These are phyloP conservation scores for Elsinoe australis DNA, from an alignment of 2,329 filamentous ascomycete genomes.

Conservation along the genomic window DNA sequence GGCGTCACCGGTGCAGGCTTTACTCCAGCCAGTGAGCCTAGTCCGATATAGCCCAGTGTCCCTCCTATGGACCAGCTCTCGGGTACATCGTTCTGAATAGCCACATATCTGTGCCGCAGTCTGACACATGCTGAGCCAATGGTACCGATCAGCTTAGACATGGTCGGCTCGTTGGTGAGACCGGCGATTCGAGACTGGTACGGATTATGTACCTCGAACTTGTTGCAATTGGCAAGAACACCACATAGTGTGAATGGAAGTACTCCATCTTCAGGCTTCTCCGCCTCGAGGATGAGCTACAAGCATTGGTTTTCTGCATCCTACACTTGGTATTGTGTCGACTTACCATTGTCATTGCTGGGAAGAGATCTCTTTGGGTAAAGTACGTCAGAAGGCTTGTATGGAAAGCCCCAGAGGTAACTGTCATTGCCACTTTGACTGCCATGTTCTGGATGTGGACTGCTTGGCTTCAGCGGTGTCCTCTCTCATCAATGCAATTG, in stretches of 20 bases:
- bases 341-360: slow-evolving; percentile 81
- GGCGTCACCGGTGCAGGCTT: slow-evolving; percentile 54
- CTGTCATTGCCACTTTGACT: slow-evolving; percentile 69
- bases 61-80: slow-evolving; percentile 79
- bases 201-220: slow-evolving; percentile 96
- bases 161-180: slow-evolving; percentile 86
- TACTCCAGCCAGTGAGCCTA: slow-evolving; percentile 61
- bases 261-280: slow-evolving; percentile 52
- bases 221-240: slow-evolving; percentile 94
- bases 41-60: slow-evolving; percentile 75
- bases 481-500: background rate
- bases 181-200: slow-evolving; percentile 88
- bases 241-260: slow-evolving; percentile 78
- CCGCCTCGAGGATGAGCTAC: slow-evolving; percentile 74
- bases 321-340: no score
- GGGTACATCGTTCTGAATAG: slow-evolving; percentile 80
- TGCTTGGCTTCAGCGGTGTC: slow-evolving; percentile 34
- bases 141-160: slow-evolving; percentile 70
- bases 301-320: no score
- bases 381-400: slow-evolving; percentile 92
- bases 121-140: slow-evolving; percentile 64
- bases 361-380: slow-evolving; percentile 88
- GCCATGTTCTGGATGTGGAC: slow-evolving; percentile 71
- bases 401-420: slow-evolving; percentile 90
- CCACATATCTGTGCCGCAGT: slow-evolving; percentile 68